Evolutionary conservation across 257 asterid species (phyloP), one percentile per base, ranked within the genome.

Genomic region (Paraleonurus japonicus): DNA sequence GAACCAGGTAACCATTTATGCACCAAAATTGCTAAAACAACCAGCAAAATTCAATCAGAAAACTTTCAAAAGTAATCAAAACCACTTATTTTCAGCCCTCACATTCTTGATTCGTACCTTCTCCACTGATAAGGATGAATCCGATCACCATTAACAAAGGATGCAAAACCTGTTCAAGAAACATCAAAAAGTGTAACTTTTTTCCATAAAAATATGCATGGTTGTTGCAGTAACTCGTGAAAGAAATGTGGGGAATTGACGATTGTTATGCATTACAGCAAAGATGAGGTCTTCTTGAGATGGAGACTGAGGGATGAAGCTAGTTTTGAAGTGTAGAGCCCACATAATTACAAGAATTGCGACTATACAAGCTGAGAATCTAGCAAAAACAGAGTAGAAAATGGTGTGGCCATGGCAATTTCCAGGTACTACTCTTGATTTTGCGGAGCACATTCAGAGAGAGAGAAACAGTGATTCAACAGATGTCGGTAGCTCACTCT

Each of bases 121-220:
- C 98, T 76, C 96, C 98, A 76, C 95, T 92, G 23, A 92, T 63
- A 32, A 92, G 81, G 79, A 92, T 92, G 81, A 92, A 89, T 20
- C 98, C 98, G 70, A 92, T 92, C 77, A 92, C 96, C 96, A 89
- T 92, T 13, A 88, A 19, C 86, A 92, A 72, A 75, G 96, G 98
- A 73, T 92, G 98, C 84, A 90, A 78, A 58, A 89, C 91, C 96
- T 92, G 84, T 65, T 16, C 79, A 67, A 72, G 19, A 19, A 43
- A 59, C n/a, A 73, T 22, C 3, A 22, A 17, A 43, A 54, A 47
- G 9, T 15, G 4, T 39, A 41, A 15, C 0, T 45, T 43, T 15
- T 45, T 45, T n/a, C 53, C 15, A 64, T 17, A 63, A 33, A 35
- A 24, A 24, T 53, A 79, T 58, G 61, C 71, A 71, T 16, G 73